Evolutionary conservation across 73 alveolate species (phyloP).

Genomic region (Tetrahymena borealis): DNA sequence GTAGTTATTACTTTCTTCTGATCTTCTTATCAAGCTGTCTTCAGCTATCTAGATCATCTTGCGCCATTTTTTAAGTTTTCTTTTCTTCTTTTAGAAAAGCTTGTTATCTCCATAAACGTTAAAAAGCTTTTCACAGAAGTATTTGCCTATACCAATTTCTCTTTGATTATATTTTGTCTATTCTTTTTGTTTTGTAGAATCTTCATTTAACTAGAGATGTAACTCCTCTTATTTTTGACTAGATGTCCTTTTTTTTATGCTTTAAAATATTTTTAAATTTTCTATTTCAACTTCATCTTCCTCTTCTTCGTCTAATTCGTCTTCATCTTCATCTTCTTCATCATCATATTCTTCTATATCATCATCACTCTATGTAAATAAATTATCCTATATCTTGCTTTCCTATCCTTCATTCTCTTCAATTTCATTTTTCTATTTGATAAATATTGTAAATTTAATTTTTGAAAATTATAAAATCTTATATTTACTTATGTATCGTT

Average conservation of each 20-base stretch:
- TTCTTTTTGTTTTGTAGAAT: background rate
- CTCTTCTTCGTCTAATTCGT: background rate
- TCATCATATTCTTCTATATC: background rate
- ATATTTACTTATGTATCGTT: no score
- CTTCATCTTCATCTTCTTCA: background rate
- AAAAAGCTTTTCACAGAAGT: background rate
- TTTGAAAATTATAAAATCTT: background rate
- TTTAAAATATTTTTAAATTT: background rate
- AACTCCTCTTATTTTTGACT: background rate
- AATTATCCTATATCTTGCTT: no score
- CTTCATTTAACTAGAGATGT: background rate
- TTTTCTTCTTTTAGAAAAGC: background rate
- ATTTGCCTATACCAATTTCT: background rate
- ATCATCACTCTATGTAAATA: background rate
- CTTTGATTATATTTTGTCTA: background rate
- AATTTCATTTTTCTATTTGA: background rate
- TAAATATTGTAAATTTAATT: background rate
- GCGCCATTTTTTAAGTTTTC: background rate
- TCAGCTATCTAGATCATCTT: background rate
- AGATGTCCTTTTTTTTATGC: background rate
- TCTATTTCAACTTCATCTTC: background rate
- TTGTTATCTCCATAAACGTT: background rate
- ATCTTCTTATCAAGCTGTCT: background rate
- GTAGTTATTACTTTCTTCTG: background rate
- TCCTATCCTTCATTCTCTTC: background rate